Percentiles rank a stretch among this genome's conserved stretches.
Evolutionary conservation across 176 grass and related monocot species (phyloP).

Genomic region (Hordeum marinum): DNA sequence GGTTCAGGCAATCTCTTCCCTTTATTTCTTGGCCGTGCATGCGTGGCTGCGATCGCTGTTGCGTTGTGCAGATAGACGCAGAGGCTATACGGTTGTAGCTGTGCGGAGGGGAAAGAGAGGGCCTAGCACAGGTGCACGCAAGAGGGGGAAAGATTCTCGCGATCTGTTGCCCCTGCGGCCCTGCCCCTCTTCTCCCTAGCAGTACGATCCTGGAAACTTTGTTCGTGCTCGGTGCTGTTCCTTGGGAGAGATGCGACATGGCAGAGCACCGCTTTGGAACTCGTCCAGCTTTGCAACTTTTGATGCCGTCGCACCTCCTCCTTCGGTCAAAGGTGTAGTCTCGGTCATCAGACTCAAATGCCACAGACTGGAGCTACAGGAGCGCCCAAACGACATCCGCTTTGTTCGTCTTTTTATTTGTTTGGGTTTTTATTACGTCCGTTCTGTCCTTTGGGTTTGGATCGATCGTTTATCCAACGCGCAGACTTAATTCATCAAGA

Average conservation of each 20-base stretch:
- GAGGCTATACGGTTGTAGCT: neutral
- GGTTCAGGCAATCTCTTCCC: neutral
- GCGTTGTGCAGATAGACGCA: neutral
- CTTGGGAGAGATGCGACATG: neutral
- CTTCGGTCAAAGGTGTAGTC: neutral
- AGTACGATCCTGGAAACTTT: slow-evolving; percentile 21
- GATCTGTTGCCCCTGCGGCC: neutral
- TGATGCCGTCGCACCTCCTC: neutral
- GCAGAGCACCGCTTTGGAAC: neutral
- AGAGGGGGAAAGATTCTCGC: neutral
- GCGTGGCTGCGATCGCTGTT: neutral
- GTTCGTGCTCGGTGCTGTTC: slow-evolving; percentile 9
- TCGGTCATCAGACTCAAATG: neutral
- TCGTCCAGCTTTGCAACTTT: neutral
- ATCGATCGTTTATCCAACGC: too few relatives aligned
- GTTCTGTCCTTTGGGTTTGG: too few relatives aligned
- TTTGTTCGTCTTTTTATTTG: too few relatives aligned
- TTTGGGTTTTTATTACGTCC: too few relatives aligned
- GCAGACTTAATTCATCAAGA: too few relatives aligned
- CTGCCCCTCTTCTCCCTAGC: neutral
- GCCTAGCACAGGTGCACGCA: neutral
- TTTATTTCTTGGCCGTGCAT: neutral
- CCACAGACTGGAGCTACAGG: neutral
- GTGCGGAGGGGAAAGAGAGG: slow-evolving; percentile 11
- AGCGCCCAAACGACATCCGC: too few relatives aligned